phyloP scores from a whole-genome alignment of 805 yeast genomes.

The Saccharomycopsis sp. region DNA sequence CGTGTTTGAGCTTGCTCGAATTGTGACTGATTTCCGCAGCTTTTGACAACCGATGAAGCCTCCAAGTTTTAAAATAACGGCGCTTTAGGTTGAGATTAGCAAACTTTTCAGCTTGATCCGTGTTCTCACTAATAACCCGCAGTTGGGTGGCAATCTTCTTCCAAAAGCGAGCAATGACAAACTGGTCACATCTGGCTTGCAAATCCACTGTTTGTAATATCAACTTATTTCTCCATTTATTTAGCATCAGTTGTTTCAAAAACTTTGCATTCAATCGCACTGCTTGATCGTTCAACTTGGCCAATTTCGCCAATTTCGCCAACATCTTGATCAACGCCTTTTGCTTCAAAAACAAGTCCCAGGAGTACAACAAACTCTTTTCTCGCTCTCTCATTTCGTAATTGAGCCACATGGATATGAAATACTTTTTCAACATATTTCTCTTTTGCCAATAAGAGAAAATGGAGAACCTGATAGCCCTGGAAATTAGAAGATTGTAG shows the following conservation, averaged over 20 bases:
- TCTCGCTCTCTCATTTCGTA: conserved; percentile 6
- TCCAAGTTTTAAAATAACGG: too few species aligned
- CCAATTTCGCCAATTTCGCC: conserved; percentile 3
- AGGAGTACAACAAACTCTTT: conserved; percentile 1
- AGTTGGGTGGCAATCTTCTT: too few species aligned
- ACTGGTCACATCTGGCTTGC: too few species aligned
- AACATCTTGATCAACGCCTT: conserved; percentile 12
- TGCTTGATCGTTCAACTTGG: too few species aligned
- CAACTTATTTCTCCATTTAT: conserved; percentile 1
- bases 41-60: too few species aligned
- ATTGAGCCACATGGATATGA: conserved; percentile 10
- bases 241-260: background rate
- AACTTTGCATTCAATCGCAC: background rate
- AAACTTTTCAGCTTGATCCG: too few species aligned
- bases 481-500: conserved; percentile 17
- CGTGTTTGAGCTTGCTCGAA: too few species aligned
- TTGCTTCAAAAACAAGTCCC: conserved; percentile 10
- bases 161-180: too few species aligned
- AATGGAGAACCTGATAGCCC: conserved; percentile 19
- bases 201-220: too few species aligned
- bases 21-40: too few species aligned
- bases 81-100: too few species aligned
- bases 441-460: conserved; percentile 16
- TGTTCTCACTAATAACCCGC: too few species aligned
- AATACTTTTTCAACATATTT: conserved; percentile 8